phyloP scores from a whole-genome alignment of 768 basidiomycete genomes.

The Gymnopilus junonius region DNA sequence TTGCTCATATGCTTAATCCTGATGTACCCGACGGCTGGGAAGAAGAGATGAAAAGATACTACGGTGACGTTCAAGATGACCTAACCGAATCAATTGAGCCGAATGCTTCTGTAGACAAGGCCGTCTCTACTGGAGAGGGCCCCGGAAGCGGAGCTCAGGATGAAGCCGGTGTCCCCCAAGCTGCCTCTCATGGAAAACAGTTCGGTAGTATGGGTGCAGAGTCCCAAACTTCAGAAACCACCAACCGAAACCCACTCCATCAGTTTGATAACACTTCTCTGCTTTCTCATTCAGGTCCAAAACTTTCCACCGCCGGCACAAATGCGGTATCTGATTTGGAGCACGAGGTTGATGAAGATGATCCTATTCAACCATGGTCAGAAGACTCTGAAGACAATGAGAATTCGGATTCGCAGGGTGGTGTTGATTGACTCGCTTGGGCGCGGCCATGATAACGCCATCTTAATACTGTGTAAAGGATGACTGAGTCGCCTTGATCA shows the following conservation, averaged over 20 bases:
- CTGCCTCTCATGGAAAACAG: neutral
- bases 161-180: neutral
- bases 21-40: constrained; percentile 52
- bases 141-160: neutral
- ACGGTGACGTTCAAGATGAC: constrained; percentile 10
- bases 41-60: constrained; percentile 30
- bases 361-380: constrained; percentile 1
- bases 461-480: neutral
- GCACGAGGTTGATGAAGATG: neutral
- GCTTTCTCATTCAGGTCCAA: neutral
- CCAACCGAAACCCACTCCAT: neutral
- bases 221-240: neutral
- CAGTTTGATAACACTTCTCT: neutral
- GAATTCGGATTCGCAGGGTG: neutral
- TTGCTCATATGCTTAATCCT: constrained; percentile 46
- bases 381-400: constrained; percentile 7
- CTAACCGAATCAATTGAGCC: constrained; percentile 14
- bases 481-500: neutral
- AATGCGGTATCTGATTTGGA: neutral
- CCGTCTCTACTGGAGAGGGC: neutral
- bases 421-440: neutral
- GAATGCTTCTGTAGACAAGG: neutral
- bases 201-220: neutral
- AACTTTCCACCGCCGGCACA: neutral
- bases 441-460: neutral